A percentile compares a stretch with the other conserved stretches of the same genome.
These are phyloP conservation scores for Quercus tomentella DNA, from an alignment of 331 rosid species.

Conservation along the genomic window DNA sequence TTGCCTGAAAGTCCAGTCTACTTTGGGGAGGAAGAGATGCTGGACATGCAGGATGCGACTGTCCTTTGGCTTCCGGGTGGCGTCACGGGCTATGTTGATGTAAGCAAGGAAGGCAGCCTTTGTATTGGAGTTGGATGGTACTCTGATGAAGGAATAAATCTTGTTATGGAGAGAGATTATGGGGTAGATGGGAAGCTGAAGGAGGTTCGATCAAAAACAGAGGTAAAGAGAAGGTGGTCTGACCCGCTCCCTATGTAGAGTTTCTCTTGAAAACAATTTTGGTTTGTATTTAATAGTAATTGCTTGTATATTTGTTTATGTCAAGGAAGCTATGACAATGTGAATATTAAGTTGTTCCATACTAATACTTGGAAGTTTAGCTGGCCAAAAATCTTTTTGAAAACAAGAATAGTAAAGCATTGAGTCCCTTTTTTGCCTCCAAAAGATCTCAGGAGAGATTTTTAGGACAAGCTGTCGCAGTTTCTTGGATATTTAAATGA, in stretches of 20 bases:
- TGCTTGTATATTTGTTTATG: background rate
- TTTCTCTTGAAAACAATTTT: slow-evolving; percentile 1
- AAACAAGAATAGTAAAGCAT: background rate
- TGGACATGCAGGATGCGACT: slow-evolving; percentile 75
- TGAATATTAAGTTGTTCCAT: background rate
- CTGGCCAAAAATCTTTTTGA: background rate
- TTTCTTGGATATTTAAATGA: too few species aligned
- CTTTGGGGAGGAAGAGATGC: slow-evolving; percentile 81
- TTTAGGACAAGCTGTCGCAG: too few species aligned
- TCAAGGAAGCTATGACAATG: background rate
- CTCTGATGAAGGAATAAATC: slow-evolving; percentile 90
- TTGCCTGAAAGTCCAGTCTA: slow-evolving; percentile 46
- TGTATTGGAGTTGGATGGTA: slow-evolving; percentile 96
- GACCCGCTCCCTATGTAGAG: slow-evolving; percentile 37
- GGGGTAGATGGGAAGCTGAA: slow-evolving; percentile 74
- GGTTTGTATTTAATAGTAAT: background rate
- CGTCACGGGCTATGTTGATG: slow-evolving; percentile 71
- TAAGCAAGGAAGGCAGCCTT: slow-evolving; percentile 70
- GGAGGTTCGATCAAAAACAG: slow-evolving; percentile 66
- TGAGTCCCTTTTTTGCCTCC: background rate
- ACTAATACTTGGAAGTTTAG: background rate
- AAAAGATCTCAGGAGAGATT: too few species aligned
- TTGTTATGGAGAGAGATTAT: slow-evolving; percentile 89
- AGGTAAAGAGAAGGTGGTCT: slow-evolving; percentile 75
- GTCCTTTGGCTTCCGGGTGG: slow-evolving; percentile 96